Evolutionary conservation across 441 rosid genomes (phyloP).

Genomic region (Arabidopsis lyrata): DNA sequence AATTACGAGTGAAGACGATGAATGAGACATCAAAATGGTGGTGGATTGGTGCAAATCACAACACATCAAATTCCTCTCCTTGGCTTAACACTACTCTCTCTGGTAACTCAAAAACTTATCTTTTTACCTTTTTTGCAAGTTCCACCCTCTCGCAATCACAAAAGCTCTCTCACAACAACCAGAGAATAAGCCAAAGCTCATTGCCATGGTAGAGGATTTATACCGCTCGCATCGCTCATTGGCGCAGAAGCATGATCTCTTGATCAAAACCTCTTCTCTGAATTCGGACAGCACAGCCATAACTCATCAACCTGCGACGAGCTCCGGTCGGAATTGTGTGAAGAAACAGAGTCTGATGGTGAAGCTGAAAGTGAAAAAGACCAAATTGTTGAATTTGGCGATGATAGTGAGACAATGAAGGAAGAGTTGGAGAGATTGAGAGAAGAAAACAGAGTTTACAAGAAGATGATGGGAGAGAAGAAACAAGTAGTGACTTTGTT

Average conservation of each 20-base stretch:
- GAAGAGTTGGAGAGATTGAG: slow-evolving; percentile 53
- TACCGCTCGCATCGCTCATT: slow-evolving; percentile 71
- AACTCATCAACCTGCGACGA: slow-evolving; percentile 11
- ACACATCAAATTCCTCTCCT: slow-evolving; percentile 8
- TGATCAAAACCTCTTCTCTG: slow-evolving; percentile 1
- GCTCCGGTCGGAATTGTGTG: slow-evolving; percentile 41
- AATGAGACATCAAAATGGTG: slow-evolving; percentile 31
- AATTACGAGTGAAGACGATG: background rate
- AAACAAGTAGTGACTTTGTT: slow-evolving; percentile 43
- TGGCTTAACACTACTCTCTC: slow-evolving; percentile 30
- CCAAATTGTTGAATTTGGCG: slow-evolving; percentile 16
- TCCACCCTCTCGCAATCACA: background rate
- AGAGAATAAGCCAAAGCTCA: slow-evolving; percentile 70
- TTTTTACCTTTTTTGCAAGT: background rate
- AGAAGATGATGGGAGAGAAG: slow-evolving; percentile 47
- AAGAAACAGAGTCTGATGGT: slow-evolving; percentile 62
- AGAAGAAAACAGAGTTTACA: slow-evolving; percentile 41
- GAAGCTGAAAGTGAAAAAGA: slow-evolving; percentile 46
- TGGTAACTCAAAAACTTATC: background rate
- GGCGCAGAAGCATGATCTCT: slow-evolving; percentile 60
- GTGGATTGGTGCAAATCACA: slow-evolving; percentile 23
- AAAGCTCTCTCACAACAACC: background rate
- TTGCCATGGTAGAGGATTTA: slow-evolving; percentile 70
- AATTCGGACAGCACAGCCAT: background rate
- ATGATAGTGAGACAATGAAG: slow-evolving; percentile 44